These are phyloP conservation scores for Gigaspora rosea DNA, from an alignment of 192 early-diverging fungal species.

Conservation along the genomic window DNA sequence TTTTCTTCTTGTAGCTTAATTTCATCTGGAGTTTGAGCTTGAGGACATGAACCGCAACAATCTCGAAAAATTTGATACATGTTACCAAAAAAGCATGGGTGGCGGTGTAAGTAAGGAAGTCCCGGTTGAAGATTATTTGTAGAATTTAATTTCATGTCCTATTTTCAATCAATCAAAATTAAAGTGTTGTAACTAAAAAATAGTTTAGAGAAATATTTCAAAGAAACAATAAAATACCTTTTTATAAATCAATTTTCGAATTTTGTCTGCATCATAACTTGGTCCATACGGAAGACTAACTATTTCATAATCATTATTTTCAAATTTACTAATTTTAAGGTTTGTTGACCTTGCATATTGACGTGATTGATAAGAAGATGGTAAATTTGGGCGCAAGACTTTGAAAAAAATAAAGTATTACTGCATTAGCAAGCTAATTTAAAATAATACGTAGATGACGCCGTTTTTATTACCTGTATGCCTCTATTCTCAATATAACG, in stretches of 20 bases:
- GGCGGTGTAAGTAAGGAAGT: too few relatives aligned
- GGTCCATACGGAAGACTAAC: constrained; percentile 1
- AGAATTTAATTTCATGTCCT: too few relatives aligned
- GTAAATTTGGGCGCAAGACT: not conserved
- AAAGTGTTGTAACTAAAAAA: not conserved
- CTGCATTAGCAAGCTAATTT: too few relatives aligned
- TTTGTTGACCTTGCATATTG: not conserved
- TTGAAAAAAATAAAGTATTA: not conserved
- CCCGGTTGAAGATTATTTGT: too few relatives aligned
- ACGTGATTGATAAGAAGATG: constrained; percentile 6
- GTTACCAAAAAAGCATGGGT: too few relatives aligned
- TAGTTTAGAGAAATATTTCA: not conserved
- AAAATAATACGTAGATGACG: too few relatives aligned
- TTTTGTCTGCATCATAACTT: not conserved
- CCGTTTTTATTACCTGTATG: too few relatives aligned
- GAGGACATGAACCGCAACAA: too few relatives aligned
- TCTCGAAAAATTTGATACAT: too few relatives aligned
- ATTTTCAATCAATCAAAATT: not conserved
- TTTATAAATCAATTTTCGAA: not conserved
- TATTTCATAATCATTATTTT: constrained; percentile 25
- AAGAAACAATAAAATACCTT: not conserved
- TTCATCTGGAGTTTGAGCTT: too few relatives aligned
- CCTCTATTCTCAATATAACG: too few relatives aligned
- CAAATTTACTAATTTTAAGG: not conserved
- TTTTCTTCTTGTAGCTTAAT: too few relatives aligned